These are phyloP conservation scores for Sporothrix luriei DNA, from an alignment of 2,329 filamentous ascomycete species.

Conservation along the genomic window DNA sequence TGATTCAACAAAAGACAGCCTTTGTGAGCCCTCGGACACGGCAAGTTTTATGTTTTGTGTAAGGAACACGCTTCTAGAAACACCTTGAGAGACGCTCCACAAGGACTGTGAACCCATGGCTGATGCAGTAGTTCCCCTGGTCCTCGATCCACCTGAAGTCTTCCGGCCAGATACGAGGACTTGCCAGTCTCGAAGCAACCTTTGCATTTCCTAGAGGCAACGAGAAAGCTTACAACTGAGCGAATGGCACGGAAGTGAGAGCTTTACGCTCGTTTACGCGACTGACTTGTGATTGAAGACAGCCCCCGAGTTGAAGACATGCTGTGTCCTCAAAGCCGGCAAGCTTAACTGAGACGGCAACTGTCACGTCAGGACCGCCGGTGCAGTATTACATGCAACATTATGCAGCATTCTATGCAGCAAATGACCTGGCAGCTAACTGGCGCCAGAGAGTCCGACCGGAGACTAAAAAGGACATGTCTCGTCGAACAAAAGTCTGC, in stretches of 20 bases:
- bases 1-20: background rate
- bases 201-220: no score
- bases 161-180: background rate
- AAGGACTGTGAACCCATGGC: background rate
- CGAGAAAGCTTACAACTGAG: no score
- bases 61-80: conserved; percentile 17
- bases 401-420: background rate
- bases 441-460: background rate
- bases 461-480: background rate
- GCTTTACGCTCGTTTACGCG: background rate
- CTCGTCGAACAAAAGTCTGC: conserved; percentile 5
- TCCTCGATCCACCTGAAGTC: background rate
- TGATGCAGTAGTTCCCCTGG: background rate
- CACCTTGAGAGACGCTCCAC: background rate
- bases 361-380: no score
- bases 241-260: background rate
- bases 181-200: no score
- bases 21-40: background rate
- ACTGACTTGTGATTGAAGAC: background rate
- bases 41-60: background rate
- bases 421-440: background rate
- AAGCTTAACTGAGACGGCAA: no score
- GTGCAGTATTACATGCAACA: no score
- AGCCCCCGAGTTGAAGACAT: background rate
- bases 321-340: background rate